Evolutionary conservation across 1,284 basidiomycete species (phyloP).

Genomic region (Tilletia setariae): DNA sequence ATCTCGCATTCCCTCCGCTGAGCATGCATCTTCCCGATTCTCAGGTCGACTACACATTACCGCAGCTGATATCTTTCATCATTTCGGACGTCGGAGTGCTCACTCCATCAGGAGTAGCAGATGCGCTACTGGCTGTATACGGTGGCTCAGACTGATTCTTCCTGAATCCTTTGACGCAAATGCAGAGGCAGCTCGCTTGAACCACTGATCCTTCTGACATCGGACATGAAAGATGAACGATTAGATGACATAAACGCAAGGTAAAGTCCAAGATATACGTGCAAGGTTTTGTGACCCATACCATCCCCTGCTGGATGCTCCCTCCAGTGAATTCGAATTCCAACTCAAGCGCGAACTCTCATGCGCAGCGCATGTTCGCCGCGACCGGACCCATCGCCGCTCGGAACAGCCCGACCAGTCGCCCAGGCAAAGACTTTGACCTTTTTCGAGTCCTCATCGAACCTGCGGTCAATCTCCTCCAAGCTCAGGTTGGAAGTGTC

Average conservation of each 20-base stretch:
- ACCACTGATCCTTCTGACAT: not conserved
- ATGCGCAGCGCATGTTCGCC: too few species aligned
- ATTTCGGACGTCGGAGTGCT: slow-evolving; percentile 88
- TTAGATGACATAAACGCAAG: too few species aligned
- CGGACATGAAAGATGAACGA: not conserved
- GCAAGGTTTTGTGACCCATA: too few species aligned
- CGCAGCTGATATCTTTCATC: slow-evolving; percentile 81
- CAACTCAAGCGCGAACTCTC: too few species aligned
- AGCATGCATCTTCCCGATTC: not conserved
- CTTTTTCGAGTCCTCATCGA: slow-evolving; percentile 14
- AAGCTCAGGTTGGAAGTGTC: slow-evolving; percentile 7
- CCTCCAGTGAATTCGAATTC: not conserved
- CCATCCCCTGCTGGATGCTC: not conserved
- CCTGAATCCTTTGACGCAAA: not conserved
- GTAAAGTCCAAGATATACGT: too few species aligned
- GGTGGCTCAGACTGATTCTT: slow-evolving; percentile 38
- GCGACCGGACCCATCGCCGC: too few species aligned
- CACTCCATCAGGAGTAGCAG: slow-evolving; percentile 84
- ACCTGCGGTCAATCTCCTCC: slow-evolving; percentile 13
- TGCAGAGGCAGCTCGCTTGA: not conserved
- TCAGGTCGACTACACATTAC: slow-evolving; percentile 55
- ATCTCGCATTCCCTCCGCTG: too few species aligned
- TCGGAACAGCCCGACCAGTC: not conserved
- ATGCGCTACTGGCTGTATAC: slow-evolving; percentile 85
- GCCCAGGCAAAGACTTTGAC: slow-evolving; percentile 1